phyloP scores from a whole-genome alignment of 1,139 yeast species.

The Blastobotrys niveus region DNA sequence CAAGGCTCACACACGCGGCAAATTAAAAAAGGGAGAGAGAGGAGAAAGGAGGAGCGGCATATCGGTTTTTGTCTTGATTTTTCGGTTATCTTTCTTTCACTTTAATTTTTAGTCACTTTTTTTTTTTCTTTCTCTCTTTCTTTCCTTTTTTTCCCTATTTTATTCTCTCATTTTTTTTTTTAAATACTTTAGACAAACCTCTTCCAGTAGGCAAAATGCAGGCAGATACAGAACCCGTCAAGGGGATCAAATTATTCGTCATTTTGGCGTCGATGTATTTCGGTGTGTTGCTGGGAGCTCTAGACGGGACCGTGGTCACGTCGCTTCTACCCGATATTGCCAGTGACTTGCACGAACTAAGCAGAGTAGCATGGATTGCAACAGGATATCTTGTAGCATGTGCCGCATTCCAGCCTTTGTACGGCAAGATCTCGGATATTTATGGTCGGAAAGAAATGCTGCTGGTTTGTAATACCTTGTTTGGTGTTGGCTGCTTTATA shows the following conservation, averaged over 20 bases:
- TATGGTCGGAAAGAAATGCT: slow-evolving; percentile 65
- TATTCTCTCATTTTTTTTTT: neutral
- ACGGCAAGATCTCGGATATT: slow-evolving; percentile 80
- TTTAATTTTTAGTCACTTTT: no score
- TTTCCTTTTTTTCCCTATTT: neutral
- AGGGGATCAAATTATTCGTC: slow-evolving; percentile 3
- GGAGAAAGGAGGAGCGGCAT: no score
- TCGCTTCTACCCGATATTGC: slow-evolving; percentile 59
- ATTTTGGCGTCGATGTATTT: slow-evolving; percentile 41
- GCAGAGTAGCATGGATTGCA: slow-evolving; percentile 54
- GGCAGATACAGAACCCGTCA: neutral
- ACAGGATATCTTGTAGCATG: slow-evolving; percentile 56
- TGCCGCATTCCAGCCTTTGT: slow-evolving; percentile 68
- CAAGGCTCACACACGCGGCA: no score
- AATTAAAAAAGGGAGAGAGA: no score
- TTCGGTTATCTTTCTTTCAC: no score
- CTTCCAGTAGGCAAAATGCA: neutral
- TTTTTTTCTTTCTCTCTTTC: neutral
- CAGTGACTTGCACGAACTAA: slow-evolving; percentile 51
- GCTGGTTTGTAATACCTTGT: slow-evolving; percentile 44
- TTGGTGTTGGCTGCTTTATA: slow-evolving; percentile 50
- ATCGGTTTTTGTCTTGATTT: no score
- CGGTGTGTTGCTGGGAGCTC: slow-evolving; percentile 52
- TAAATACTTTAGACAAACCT: neutral
- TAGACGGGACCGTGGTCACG: slow-evolving; percentile 63